phyloP scores from a whole-genome alignment of 805 yeast genomes.

The Blastobotrys terrestris region DNA sequence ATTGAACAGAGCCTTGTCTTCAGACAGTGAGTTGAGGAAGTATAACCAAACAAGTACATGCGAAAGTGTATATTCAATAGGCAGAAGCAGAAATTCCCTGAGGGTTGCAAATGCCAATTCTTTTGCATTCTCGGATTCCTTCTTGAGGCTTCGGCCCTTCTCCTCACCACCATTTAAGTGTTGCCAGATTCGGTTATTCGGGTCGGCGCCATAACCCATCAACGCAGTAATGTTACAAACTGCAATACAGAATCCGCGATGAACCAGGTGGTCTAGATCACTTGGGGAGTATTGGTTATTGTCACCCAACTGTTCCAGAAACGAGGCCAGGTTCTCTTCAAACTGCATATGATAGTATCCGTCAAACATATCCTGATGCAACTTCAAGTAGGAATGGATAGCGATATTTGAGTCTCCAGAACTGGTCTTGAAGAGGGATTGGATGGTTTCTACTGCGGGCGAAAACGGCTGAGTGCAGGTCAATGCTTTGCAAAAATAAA shows the following conservation, averaged over 20 bases:
- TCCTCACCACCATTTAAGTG: conserved; percentile 5
- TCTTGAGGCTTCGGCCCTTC: background rate
- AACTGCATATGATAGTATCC: conserved; percentile 4
- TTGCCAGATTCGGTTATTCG: conserved; percentile 4
- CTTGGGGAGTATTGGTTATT: background rate
- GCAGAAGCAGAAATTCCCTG: conserved; percentile 6
- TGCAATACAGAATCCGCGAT: conserved; percentile 16
- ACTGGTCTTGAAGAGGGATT: conserved; percentile 15
- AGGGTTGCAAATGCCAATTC: conserved; percentile 9
- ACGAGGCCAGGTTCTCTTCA: conserved; percentile 1
- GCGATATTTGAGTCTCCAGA: conserved; percentile 11
- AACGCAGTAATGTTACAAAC: conserved; percentile 20
- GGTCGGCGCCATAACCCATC: conserved; percentile 14
- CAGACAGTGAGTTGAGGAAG: conserved; percentile 46
- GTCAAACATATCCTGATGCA: conserved; percentile 16
- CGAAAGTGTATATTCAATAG: conserved; percentile 45
- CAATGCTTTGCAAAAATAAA: conserved; percentile 22
- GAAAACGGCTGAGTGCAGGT: conserved; percentile 17
- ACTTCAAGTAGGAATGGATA: conserved; percentile 10
- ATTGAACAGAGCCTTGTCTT: conserved; percentile 1
- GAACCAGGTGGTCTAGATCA: background rate
- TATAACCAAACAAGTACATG: conserved; percentile 75
- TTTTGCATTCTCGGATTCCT: background rate
- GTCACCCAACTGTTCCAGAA: background rate
- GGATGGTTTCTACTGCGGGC: conserved; percentile 16